Evolutionary conservation across 208 protist genomes (phyloP).

Genomic region (Trypanosoma avium): DNA sequence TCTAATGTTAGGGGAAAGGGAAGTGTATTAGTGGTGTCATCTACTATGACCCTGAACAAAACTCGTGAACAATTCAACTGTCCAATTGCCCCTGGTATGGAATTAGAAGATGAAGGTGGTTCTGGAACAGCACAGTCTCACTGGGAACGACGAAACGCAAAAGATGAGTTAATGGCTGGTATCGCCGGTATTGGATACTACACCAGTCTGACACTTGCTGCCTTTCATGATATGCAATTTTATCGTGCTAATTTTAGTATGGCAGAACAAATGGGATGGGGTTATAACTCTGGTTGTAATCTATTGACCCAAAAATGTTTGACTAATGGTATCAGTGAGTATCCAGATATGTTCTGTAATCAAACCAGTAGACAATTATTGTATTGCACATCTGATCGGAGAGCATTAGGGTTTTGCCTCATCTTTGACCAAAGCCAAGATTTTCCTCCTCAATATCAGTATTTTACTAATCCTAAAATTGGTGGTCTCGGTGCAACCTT

Average conservation of each 20-base stretch:
- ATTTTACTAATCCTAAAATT: conserved; percentile 22
- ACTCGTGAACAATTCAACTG: conserved; percentile 71
- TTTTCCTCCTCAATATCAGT: conserved; percentile 36
- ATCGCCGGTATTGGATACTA: conserved; percentile 30
- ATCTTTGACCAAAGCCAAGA: background rate
- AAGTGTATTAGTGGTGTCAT: conserved; percentile 28
- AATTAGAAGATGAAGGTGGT: conserved; percentile 73
- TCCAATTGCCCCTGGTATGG: conserved; percentile 38
- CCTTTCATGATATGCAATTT: conserved; percentile 73
- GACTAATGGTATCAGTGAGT: conserved; percentile 20
- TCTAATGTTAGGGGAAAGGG: conserved; percentile 42
- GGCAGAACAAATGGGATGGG: conserved; percentile 67
- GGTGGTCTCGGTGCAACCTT: conserved; percentile 16
- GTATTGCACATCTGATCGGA: conserved; percentile 32
- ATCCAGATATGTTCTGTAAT: conserved; percentile 50
- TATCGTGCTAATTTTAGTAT: conserved; percentile 63
- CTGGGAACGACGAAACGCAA: conserved; percentile 12
- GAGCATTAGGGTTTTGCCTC: conserved; percentile 23
- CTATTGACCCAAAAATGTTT: conserved; percentile 53
- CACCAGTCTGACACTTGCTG: conserved; percentile 70
- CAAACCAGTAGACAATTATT: background rate
- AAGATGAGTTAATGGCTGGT: conserved; percentile 8
- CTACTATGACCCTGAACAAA: conserved; percentile 31
- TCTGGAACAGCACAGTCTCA: conserved; percentile 26
- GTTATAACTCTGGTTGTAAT: conserved; percentile 42